Percentiles rank a stretch among this genome's conserved stretches.
Evolutionary conservation across 768 basidiomycete species (phyloP).

Genomic region (Pleurotus salmoneostramineus): DNA sequence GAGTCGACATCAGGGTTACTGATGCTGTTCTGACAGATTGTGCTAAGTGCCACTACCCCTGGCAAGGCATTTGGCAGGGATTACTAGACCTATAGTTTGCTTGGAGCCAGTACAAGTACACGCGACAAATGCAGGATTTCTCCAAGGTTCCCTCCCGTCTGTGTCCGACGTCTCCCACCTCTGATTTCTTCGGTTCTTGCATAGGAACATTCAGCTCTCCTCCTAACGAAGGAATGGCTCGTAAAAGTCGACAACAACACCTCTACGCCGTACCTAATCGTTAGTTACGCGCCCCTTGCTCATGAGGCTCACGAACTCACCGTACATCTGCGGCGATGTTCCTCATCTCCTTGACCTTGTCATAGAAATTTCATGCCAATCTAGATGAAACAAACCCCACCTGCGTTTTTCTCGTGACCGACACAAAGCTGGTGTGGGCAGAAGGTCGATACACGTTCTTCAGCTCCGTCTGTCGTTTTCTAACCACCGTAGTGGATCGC

Average conservation of each 20-base stretch:
- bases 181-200: constrained; percentile 5
- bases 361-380: constrained; percentile 63
- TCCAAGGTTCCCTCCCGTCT: constrained; percentile 32
- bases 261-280: constrained; percentile 70
- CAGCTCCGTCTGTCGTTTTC: constrained; percentile 5
- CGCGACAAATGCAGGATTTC: constrained; percentile 42
- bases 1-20: neutral
- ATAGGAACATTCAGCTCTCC: constrained; percentile 52
- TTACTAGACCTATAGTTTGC: neutral
- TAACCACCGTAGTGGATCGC: constrained; percentile 8
- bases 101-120: too few relatives aligned
- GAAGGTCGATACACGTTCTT: constrained; percentile 48
- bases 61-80: neutral
- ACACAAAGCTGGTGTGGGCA: constrained; percentile 70
- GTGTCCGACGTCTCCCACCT: neutral
- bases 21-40: neutral
- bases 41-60: neutral
- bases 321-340: neutral
- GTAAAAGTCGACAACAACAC: constrained; percentile 56
- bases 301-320: too few relatives aligned
- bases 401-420: constrained; percentile 64
- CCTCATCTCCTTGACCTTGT: constrained; percentile 8
- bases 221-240: constrained; percentile 72
- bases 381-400: constrained; percentile 40
- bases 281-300: constrained; percentile 29